Evolutionary conservation across 495 filamentous ascomycete genomes (phyloP).

Genomic region (Cenococcum geophilum): DNA sequence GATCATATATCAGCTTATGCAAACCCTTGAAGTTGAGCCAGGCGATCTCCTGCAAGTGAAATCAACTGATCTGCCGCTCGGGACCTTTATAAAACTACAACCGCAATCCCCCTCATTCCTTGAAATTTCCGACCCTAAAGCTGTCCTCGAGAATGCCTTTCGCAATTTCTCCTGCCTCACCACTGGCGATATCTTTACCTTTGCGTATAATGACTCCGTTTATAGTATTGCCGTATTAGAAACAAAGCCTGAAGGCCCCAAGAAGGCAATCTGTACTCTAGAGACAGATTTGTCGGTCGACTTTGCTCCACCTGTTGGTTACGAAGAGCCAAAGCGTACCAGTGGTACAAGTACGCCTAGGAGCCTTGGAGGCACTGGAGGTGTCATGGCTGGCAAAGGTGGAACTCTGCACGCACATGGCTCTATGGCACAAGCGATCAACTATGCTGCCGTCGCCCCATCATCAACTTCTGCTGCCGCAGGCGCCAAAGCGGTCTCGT

Average conservation of each 20-base stretch:
- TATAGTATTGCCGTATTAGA: slow-evolving; percentile 91
- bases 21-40: slow-evolving; percentile 77
- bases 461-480: slow-evolving; percentile 56
- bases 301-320: slow-evolving; percentile 89
- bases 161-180: slow-evolving; percentile 90
- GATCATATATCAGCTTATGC: slow-evolving; percentile 65
- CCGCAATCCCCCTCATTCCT: slow-evolving; percentile 87
- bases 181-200: slow-evolving; percentile 87
- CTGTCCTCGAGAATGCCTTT: slow-evolving; percentile 94
- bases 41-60: slow-evolving; percentile 93
- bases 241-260: slow-evolving; percentile 75
- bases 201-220: slow-evolving; percentile 86
- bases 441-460: slow-evolving; percentile 91
- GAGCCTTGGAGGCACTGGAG: slow-evolving; percentile 47
- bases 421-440: slow-evolving; percentile 94
- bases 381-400: slow-evolving; percentile 49
- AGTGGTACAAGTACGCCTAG: slow-evolving; percentile 63
- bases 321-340: slow-evolving; percentile 63
- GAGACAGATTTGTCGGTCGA: slow-evolving; percentile 95
- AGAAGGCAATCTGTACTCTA: slow-evolving; percentile 77
- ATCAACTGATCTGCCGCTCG: slow-evolving; percentile 82
- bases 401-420: slow-evolving; percentile 75
- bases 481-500: slow-evolving; percentile 59
- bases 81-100: slow-evolving; percentile 90
- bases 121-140: slow-evolving; percentile 93